Evolutionary conservation across 2,329 filamentous ascomycete species (phyloP), one percentile per base, ranked within the genome.

Genomic region (Exophiala spinifera): DNA sequence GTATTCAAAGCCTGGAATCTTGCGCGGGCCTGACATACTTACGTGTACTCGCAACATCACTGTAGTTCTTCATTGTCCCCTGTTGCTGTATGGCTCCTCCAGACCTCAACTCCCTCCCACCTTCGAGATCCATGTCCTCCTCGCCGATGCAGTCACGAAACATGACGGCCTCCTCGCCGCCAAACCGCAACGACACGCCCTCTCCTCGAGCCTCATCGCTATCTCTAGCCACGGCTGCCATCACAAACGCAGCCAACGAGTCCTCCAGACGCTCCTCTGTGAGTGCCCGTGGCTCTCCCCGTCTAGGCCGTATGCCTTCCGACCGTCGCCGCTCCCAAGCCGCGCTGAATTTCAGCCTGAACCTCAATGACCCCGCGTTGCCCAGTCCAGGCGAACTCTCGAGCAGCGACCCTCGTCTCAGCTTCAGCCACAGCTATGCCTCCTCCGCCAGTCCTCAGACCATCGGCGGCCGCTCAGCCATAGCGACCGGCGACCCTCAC

Each of bases 161-260:
- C 65, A 64, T 56, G 60, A 62, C 56, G 17, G 51, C 50, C 50
- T 59, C 65, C 57, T 56, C 62, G 23, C 60, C 53, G 20, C 51
- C 61, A 53, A 48, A 72, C 61, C 75, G 54, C 46, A 53, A 57
- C 45, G 51, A 59, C 21, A 56, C 60, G 36, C 56, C 62, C 15
- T 84, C 84, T 42, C 81, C 83, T 34, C 79, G 86, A 62, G 51
- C 45, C 23, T 83, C 83, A 46, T 81, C 86, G 31, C 83, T 86
- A 37, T 90, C 87, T 13, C 78, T 94, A 8, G 87, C 88, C 67
- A 88, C 87, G 48, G 84, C 88, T 11, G 88, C 87, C 6, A 85
- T 87, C 40, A 81, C 91, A 70, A 92, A 92, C 68, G 86, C 88
- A 23, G 83, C 88, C 48, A 81, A 90, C 23, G 84, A 88, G 62